Conservation (phyloP, 2,329 filamentous ascomycete genomes). For the Pleurostoma richardsiae region DNA sequence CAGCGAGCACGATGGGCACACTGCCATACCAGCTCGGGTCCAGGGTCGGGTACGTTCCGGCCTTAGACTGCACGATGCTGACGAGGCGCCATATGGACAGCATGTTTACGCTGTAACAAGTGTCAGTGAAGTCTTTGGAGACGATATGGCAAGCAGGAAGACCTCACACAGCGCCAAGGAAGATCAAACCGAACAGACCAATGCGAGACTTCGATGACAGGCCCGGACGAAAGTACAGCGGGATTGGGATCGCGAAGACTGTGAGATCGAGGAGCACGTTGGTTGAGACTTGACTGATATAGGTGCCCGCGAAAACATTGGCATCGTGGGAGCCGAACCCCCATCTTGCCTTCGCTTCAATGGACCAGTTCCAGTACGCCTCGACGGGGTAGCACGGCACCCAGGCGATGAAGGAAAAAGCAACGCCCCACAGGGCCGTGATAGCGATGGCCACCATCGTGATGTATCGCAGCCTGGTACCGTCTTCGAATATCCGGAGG, state of each 20-base stretch:
- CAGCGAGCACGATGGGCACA: conserved; percentile 23
- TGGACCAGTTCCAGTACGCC: conserved; percentile 21
- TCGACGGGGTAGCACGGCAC: conserved; percentile 23
- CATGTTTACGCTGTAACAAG: conserved; percentile 17
- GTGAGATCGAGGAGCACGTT: conserved; percentile 25
- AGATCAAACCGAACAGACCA: conserved; percentile 20
- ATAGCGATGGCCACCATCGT: conserved; percentile 15
- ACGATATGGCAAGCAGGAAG: background rate
- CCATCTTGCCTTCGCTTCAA: conserved; percentile 10
- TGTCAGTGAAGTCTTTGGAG: conserved; percentile 7
- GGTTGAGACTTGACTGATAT: conserved; percentile 18
- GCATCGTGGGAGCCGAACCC: conserved; percentile 22
- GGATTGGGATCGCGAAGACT: conserved; percentile 23
- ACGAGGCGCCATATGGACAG: conserved; percentile 24
- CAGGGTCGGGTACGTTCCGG: conserved; percentile 23
- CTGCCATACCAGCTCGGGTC: conserved; percentile 30
- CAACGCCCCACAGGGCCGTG: conserved; percentile 21
- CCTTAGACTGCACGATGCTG: conserved; percentile 19
- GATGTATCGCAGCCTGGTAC: conserved; percentile 8
- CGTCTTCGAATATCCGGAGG: conserved; percentile 10
- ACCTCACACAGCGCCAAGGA: conserved; percentile 23
- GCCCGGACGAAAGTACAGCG: conserved; percentile 17
- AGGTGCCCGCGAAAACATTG: conserved; percentile 18
- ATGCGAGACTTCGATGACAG: conserved; percentile 20
- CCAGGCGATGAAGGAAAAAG: conserved; percentile 23